phyloP scores from a whole-genome alignment of 108 stramenopile species.

The Skeletonema menzelii region DNA sequence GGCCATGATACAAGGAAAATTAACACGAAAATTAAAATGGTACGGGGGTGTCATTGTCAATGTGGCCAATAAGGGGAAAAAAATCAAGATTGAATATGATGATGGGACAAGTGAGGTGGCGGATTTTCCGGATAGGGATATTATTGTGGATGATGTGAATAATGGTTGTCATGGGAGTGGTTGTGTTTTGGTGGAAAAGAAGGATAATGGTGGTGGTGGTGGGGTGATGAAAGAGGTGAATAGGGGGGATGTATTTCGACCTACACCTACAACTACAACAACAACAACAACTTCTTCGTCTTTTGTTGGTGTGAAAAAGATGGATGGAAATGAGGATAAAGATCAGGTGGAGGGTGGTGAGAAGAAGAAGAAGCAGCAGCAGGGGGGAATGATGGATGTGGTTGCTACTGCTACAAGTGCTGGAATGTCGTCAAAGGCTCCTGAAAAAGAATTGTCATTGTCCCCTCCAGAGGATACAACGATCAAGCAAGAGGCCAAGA shows the following conservation, averaged over 20 bases:
- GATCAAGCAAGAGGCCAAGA: too few species aligned
- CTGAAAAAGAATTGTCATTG: not conserved
- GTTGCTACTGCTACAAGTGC: not conserved
- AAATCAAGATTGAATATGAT: conserved; percentile 81
- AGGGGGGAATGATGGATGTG: not conserved
- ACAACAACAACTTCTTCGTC: too few species aligned
- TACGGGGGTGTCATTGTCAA: conserved; percentile 71
- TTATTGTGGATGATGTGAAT: conserved; percentile 71
- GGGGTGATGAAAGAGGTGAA: not conserved
- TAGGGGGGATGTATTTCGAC: too few species aligned
- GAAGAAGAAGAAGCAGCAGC: not conserved
- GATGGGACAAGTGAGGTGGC: conserved; percentile 78
- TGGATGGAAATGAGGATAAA: not conserved
- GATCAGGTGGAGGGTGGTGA: not conserved
- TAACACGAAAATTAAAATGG: conserved; percentile 63
- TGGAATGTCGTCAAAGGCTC: not conserved
- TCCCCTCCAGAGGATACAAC: not conserved
- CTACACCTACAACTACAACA: too few species aligned
- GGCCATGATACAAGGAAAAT: conserved; percentile 24
- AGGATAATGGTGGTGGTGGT: conserved; percentile 1
- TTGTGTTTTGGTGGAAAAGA: not conserved
- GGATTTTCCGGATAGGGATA: conserved; percentile 85
- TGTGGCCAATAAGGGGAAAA: conserved; percentile 50
- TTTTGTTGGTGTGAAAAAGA: not conserved
- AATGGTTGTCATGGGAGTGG: conserved; percentile 64